Conservation (phyloP, 108 stramenopile genomes). For the Pseudonitzschia multiseries region DNA sequence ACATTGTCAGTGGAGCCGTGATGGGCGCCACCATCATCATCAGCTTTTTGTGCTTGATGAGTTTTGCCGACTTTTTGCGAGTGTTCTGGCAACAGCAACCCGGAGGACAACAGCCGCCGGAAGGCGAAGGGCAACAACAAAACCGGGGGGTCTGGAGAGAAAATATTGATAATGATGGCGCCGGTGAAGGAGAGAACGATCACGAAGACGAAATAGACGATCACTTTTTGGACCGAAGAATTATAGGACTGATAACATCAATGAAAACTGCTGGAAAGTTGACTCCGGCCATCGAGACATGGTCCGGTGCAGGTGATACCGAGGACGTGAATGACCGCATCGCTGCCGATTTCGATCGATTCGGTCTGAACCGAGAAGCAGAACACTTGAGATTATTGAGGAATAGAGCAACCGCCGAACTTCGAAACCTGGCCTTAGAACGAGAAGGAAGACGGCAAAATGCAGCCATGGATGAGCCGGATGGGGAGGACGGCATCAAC, state of each 20-base stretch:
- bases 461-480: neutral
- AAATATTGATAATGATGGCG: neutral
- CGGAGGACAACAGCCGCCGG: slow-evolving; percentile 22
- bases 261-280: neutral
- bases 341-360: neutral
- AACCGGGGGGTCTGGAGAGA: neutral
- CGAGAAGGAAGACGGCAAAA: slow-evolving; percentile 4
- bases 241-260: slow-evolving; percentile 8
- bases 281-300: neutral
- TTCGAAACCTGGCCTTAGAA: slow-evolving; percentile 8
- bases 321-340: neutral
- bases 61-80: slow-evolving; percentile 92
- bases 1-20: slow-evolving; percentile 78
- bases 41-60: slow-evolving; percentile 89
- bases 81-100: slow-evolving; percentile 64
- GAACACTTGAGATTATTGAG: neutral
- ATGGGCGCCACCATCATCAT: slow-evolving; percentile 79
- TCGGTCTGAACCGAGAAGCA: neutral
- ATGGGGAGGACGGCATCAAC: neutral
- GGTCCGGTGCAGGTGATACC: no score
- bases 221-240: slow-evolving; percentile 15
- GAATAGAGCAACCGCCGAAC: neutral
- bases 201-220: slow-evolving; percentile 26
- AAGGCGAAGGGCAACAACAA: neutral
- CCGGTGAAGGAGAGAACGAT: slow-evolving; percentile 3